Conservation (phyloP, 1,139 yeast genomes). For the Geotrichum phurueaensis region DNA sequence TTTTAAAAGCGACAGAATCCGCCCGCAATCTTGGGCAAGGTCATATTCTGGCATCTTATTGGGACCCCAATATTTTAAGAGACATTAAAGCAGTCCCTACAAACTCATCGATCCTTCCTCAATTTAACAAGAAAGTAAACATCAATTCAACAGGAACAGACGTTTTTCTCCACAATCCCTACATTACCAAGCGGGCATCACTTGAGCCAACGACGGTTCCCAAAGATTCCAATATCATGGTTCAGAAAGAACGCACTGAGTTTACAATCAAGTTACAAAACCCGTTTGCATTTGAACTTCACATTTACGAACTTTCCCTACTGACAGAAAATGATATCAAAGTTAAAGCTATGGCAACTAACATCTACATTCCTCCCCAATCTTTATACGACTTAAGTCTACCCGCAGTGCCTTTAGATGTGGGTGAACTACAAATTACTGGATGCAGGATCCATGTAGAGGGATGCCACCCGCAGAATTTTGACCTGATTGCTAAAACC, state of each 20-base stretch:
- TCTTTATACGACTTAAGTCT: conserved; percentile 40
- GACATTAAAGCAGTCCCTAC: conserved; percentile 33
- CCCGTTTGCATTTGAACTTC: conserved; percentile 73
- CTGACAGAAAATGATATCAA: conserved; percentile 24
- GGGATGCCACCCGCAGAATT: conserved; percentile 40
- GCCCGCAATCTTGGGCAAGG: conserved; percentile 31
- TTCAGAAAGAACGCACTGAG: conserved; percentile 29
- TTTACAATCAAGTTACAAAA: conserved; percentile 60
- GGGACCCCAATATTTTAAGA: conserved; percentile 68
- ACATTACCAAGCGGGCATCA: conserved; percentile 23
- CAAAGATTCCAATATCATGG: conserved; percentile 18
- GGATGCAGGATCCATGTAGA: conserved; percentile 45
- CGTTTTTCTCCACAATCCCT: conserved; percentile 42
- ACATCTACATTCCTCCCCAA: conserved; percentile 39
- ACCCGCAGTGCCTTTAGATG: conserved; percentile 41
- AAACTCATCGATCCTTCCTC: conserved; percentile 17
- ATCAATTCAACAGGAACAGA: conserved; percentile 10
- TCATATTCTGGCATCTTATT: conserved; percentile 41
- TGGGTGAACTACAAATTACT: conserved; percentile 41
- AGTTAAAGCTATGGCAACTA: conserved; percentile 24
- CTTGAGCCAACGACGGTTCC: conserved; percentile 7
- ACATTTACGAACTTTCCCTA: conserved; percentile 46
- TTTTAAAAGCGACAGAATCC: conserved; percentile 30
- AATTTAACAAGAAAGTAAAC: conserved; percentile 1
- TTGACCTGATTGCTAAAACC: conserved; percentile 31